phyloP scores from a whole-genome alignment of 306 rosid species.

The Crotalaria pallida region DNA sequence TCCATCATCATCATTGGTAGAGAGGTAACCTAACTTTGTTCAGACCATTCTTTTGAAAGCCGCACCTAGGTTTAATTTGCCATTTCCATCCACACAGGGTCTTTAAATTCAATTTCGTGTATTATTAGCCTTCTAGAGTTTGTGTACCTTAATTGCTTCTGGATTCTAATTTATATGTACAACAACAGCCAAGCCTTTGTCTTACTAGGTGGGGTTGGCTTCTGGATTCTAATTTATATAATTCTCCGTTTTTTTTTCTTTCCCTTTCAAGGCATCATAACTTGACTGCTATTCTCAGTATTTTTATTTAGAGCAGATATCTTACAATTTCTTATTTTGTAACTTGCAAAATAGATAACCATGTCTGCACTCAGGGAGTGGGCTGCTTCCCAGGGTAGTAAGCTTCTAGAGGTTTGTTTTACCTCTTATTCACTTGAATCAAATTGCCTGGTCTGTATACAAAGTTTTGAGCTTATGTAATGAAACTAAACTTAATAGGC shows the following conservation, averaged over 20 bases:
- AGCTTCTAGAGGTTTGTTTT: constrained; percentile 75
- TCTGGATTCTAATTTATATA: not conserved
- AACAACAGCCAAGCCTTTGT: too few relatives aligned
- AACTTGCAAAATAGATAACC: constrained; percentile 60
- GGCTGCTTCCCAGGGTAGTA: constrained; percentile 92
- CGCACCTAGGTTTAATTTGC: not conserved
- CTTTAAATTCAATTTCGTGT: not conserved
- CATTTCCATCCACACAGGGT: not conserved
- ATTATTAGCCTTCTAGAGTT: not conserved
- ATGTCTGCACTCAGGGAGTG: constrained; percentile 99
- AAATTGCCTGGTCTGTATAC: not conserved
- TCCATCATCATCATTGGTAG: constrained; percentile 83
- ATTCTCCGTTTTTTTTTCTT: not conserved
- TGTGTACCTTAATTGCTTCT: not conserved
- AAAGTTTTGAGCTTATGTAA: not conserved
- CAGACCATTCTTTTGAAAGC: not conserved
- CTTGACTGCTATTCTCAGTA: not conserved
- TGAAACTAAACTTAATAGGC: constrained; percentile 41
- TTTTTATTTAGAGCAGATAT: not conserved
- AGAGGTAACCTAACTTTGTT: constrained; percentile 56
- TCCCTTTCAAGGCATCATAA: constrained; percentile 3
- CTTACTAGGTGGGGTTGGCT: too few relatives aligned
- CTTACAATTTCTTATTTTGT: constrained; percentile 26
- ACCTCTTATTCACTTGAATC: constrained; percentile 1
- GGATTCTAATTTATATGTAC: too few relatives aligned